These are phyloP conservation scores for Rubia balearica DNA, from an alignment of 305 asterid species.

Conservation along the genomic window DNA sequence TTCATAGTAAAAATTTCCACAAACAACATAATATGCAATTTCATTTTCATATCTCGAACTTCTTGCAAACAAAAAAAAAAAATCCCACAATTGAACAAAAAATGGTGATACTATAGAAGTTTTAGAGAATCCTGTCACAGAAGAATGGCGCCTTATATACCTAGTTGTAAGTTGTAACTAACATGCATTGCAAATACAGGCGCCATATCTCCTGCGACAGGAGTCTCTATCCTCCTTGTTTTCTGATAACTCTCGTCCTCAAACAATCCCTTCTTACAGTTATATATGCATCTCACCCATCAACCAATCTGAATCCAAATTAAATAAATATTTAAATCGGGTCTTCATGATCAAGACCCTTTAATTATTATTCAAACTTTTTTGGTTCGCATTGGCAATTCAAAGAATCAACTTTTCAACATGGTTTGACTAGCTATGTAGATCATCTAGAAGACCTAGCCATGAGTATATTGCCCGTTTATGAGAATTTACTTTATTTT, in stretches of 20 bases:
- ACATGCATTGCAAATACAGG: background rate
- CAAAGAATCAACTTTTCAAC: background rate
- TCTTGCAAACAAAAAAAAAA: background rate
- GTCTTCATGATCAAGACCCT: background rate
- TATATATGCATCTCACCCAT: background rate
- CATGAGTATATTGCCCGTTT: background rate
- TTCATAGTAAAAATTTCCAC: too few species aligned
- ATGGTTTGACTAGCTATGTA: background rate
- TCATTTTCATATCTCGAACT: background rate
- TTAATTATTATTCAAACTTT: background rate
- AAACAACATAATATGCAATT: background rate
- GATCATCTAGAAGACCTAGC: background rate
- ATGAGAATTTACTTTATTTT: background rate
- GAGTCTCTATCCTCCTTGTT: constrained; percentile 3
- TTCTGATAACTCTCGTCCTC: background rate
- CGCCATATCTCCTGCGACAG: constrained; percentile 23
- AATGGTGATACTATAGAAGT: background rate
- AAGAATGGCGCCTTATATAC: background rate
- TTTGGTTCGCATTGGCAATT: background rate
- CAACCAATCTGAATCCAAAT: background rate
- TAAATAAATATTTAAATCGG: background rate
- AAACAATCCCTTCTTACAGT: background rate
- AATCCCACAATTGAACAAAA: too few species aligned
- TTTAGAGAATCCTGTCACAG: constrained; percentile 5
- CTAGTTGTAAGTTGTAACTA: background rate